Conservation (phyloP, 352 stramenopile genomes). For the Thalassiosira allenii region DNA sequence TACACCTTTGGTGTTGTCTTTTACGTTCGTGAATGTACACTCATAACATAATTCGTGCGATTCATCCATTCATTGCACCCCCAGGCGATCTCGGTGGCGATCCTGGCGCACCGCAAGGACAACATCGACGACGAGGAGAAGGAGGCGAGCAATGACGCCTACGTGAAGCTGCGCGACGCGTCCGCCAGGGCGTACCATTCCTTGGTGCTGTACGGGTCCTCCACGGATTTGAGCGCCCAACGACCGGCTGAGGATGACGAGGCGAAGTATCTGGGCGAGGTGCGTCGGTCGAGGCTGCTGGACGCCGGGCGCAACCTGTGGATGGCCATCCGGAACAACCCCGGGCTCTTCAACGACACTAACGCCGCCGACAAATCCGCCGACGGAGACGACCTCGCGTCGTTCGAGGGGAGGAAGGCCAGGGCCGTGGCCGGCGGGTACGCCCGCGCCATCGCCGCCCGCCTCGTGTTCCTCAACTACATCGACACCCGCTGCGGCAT, state of each 20-base stretch:
- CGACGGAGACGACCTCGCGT: constrained; percentile 7
- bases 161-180: constrained; percentile 31
- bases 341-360: constrained; percentile 44
- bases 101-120: constrained; percentile 29
- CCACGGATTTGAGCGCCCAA: constrained; percentile 29
- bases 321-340: constrained; percentile 49
- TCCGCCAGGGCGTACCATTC: constrained; percentile 31
- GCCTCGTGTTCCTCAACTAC: constrained; percentile 53
- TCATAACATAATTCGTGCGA: no score
- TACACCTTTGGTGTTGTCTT: no score
- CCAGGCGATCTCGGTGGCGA: constrained; percentile 39
- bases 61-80: no score
- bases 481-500: constrained; percentile 50
- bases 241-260: not conserved
- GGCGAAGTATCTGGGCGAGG: constrained; percentile 9
- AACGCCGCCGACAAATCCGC: constrained; percentile 11
- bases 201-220: constrained; percentile 41
- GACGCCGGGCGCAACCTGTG: constrained; percentile 45
- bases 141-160: constrained; percentile 11
- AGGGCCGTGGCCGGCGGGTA: constrained; percentile 52
- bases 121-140: constrained; percentile 7
- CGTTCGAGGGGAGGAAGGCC: constrained; percentile 42
- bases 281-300: constrained; percentile 21
- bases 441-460: constrained; percentile 36
- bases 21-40: no score